Evolutionary conservation across 1,284 basidiomycete genomes (phyloP), one percentile per base, ranked within the genome.

Genomic region (Mixia osmundae): DNA sequence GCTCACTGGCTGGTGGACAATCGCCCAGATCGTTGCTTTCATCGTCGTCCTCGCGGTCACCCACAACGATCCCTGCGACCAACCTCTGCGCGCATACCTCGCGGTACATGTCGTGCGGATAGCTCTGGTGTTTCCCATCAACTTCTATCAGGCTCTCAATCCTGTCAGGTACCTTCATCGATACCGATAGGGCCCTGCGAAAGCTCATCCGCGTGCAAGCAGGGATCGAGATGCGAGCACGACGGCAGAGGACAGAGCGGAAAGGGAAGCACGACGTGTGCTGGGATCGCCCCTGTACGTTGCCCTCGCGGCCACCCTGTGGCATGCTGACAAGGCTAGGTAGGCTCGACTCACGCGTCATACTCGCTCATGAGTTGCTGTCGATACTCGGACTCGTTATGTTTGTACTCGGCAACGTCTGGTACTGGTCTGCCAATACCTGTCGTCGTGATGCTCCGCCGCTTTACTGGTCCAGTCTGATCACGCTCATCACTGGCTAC

Each of bases 351-450:
- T n/a, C n/a, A n/a, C n/a, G n/a, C n/a, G n/a, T n/a, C n/a, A n/a
- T n/a, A n/a, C n/a, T n/a, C n/a, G n/a, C n/a, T n/a, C n/a, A n/a
- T n/a, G n/a, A n/a, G n/a, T n/a, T n/a, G n/a, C n/a, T n/a, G n/a
- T n/a, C n/a, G n/a, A n/a, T n/a, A n/a, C n/a, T n/a, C n/a, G n/a
- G n/a, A n/a, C 25, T 47, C 15, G 33, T 45, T n/a, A 30, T 48
- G 18, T 47, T 49, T 37, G 25, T 46, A 22, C 22, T 47, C 10
- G 48, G 47, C 33, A 50, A 50, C 36, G 30, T 40, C 21, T 48
- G 45, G 44, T 14, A 46, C 24, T 40, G 43, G 29, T 41, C 30
- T 7, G 25, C 33, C 3, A 19, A 36, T 11, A 43, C 41, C 1
- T 50, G 49, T 30, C 33, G 25, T 6, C 8, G 20, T 5, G 43